These are phyloP conservation scores for Hyaloperonospora brassicae DNA, from an alignment of 352 stramenopile species.

Conservation along the genomic window DNA sequence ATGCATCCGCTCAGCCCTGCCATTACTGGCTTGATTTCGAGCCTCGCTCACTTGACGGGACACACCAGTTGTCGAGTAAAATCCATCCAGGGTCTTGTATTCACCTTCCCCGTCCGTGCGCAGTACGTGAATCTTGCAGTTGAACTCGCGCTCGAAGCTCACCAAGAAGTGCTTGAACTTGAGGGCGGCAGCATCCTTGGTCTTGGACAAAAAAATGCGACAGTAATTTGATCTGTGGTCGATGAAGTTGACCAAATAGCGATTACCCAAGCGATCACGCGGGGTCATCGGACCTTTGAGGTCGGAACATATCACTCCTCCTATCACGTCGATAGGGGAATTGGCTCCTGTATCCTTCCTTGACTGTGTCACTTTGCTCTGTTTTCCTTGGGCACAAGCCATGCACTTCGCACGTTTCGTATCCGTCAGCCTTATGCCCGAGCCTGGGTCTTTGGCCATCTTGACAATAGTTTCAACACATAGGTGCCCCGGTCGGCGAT, in stretches of 20 bases:
- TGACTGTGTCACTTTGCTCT: no score
- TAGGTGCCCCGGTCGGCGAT: no score
- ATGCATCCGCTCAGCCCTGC: not conserved
- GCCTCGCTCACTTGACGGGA: not conserved
- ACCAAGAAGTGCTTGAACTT: not conserved
- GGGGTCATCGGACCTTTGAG: not conserved
- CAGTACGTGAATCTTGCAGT: not conserved
- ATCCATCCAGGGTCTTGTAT: not conserved
- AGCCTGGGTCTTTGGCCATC: no score
- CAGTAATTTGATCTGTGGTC: not conserved
- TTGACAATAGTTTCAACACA: no score
- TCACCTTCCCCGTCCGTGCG: not conserved
- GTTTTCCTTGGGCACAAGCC: no score
- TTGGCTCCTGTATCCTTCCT: not conserved
- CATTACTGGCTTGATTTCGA: not conserved
- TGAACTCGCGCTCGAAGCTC: not conserved
- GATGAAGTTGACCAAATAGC: not conserved
- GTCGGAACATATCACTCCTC: not conserved
- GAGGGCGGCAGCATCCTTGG: not conserved
- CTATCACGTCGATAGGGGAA: not conserved
- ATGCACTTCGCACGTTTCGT: no score
- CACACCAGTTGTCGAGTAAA: not conserved
- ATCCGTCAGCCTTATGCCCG: no score
- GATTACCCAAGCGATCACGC: not conserved
- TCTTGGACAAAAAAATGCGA: not conserved